Evolutionary conservation across 257 asterid genomes (phyloP).

Genomic region (Penstemon barbatus): DNA sequence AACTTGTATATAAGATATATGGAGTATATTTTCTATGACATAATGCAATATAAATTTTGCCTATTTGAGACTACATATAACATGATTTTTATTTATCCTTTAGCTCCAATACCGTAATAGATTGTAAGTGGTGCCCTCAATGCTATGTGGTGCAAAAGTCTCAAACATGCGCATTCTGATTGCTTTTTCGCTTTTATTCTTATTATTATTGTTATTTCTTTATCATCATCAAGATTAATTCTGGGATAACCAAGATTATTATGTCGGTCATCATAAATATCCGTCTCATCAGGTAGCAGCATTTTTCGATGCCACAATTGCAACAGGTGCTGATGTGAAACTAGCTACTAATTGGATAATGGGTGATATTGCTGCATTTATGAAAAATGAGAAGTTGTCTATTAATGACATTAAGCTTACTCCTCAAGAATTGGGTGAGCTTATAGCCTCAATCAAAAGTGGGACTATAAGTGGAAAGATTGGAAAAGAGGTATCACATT

Average conservation of each 20-base stretch:
- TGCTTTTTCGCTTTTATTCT: not conserved
- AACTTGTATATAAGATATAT: too few species aligned
- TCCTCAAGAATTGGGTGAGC: constrained; percentile 79
- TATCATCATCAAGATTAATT: not conserved
- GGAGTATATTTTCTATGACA: too few species aligned
- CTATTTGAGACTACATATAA: too few species aligned
- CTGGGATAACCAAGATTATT: constrained; percentile 2
- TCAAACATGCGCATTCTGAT: not conserved
- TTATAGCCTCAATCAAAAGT: constrained; percentile 77
- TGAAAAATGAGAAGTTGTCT: constrained; percentile 82
- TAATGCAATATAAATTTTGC: too few species aligned
- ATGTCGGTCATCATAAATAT: constrained; percentile 21
- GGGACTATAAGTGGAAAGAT: constrained; percentile 95
- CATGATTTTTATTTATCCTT: constrained; percentile 10
- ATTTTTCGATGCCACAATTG: constrained; percentile 75
- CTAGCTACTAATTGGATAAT: constrained; percentile 94
- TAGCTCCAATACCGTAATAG: not conserved
- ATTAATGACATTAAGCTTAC: constrained; percentile 74
- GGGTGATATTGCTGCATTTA: constrained; percentile 94
- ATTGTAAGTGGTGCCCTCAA: not conserved
- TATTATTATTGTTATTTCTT: not conserved
- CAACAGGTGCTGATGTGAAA: constrained; percentile 75
- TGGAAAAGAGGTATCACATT: constrained; percentile 78
- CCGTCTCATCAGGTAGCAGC: constrained; percentile 65
- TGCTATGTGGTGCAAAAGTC: not conserved